Evolutionary conservation across 805 yeast species (phyloP).

Genomic region (Priceomyces melissophilus): DNA sequence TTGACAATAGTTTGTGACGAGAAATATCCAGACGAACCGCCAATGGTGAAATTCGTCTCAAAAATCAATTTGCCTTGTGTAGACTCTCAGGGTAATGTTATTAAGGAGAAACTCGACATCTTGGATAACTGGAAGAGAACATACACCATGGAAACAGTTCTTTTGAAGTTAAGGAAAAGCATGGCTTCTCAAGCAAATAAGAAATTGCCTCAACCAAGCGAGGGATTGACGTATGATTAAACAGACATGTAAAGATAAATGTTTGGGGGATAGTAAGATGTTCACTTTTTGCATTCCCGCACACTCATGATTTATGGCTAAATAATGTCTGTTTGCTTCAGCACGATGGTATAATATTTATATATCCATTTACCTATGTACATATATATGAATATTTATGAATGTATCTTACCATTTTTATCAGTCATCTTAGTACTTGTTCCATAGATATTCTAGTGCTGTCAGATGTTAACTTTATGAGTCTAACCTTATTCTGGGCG

Average conservation of each 20-base stretch:
- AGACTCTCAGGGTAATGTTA: slow-evolving; percentile 56
- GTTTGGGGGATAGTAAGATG: too few relatives aligned
- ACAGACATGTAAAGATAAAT: background rate
- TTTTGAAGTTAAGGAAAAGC: slow-evolving; percentile 76
- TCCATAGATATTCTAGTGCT: too few relatives aligned
- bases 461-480: too few relatives aligned
- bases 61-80: slow-evolving; percentile 91
- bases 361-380: too few relatives aligned
- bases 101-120: slow-evolving; percentile 51
- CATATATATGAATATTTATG: too few relatives aligned
- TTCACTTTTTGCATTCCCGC: too few relatives aligned
- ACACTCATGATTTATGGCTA: background rate
- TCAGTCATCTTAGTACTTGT: too few relatives aligned
- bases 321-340: background rate
- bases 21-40: slow-evolving; percentile 86
- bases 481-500: too few relatives aligned
- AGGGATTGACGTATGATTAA: slow-evolving; percentile 64
- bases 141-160: slow-evolving; percentile 90
- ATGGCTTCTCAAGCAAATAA: slow-evolving; percentile 85
- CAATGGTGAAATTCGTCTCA: slow-evolving; percentile 73
- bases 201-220: slow-evolving; percentile 86
- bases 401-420: too few relatives aligned
- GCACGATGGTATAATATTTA: too few relatives aligned
- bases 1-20: slow-evolving; percentile 78
- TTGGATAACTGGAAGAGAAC: slow-evolving; percentile 82